Evolutionary conservation across 148 eudicot genomes (phyloP).

Genomic region (Rhododendron vialii): DNA sequence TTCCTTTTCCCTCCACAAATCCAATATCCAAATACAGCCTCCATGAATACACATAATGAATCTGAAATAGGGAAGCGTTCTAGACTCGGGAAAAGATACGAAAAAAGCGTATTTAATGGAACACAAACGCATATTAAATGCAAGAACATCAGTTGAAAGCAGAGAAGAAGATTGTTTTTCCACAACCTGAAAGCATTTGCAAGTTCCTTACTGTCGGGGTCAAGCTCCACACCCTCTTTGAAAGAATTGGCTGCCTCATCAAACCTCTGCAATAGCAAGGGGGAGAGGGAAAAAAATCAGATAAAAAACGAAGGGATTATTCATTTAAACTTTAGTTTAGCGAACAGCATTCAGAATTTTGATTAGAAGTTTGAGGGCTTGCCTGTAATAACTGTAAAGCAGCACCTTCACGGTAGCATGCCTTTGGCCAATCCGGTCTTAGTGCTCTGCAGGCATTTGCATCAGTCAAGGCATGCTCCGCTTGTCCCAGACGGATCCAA

Average conservation of each 20-base stretch:
- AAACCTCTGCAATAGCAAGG: constrained; percentile 52
- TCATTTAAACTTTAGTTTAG: background rate
- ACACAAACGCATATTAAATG: background rate
- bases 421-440: constrained; percentile 85
- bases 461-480: constrained; percentile 78
- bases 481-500: constrained; percentile 79
- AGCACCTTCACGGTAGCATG: constrained; percentile 91
- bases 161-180: background rate
- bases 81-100: too few species aligned
- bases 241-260: constrained; percentile 95
- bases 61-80: background rate
- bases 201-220: constrained; percentile 85
- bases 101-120: too few species aligned
- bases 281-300: background rate
- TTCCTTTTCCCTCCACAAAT: background rate
- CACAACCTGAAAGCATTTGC: constrained; percentile 77
- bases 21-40: background rate
- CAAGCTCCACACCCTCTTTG: constrained; percentile 81
- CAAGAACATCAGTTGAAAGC: background rate
- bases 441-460: constrained; percentile 68
- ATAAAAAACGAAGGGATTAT: background rate
- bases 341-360: background rate
- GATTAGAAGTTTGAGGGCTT: constrained; percentile 14
- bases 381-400: constrained; percentile 70
- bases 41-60: background rate